Evolutionary conservation across 345 rosid genomes (phyloP), one percentile per base, ranked within the genome.

Genomic region (Linum tenue): DNA sequence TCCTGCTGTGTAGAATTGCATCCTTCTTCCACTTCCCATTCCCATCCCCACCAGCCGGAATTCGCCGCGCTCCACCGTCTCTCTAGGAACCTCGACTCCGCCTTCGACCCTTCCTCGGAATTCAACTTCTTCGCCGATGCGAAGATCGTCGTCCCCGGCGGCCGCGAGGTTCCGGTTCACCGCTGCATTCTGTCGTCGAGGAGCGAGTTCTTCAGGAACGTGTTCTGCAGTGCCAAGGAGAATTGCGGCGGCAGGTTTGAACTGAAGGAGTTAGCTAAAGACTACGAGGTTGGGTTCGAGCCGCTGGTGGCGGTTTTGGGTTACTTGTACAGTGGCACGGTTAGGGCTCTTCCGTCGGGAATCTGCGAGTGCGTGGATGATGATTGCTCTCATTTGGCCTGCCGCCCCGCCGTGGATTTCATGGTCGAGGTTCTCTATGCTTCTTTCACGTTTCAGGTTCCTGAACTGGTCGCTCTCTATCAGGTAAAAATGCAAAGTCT

Each of bases 161-260:
- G 88, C 55, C 73, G 64, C 0, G 90, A 85, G 59, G 67, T 91
- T 44, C 56, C 83, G 6, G 84, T 89, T 55, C 98, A 91, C 79
- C 87, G 92, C 62, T 91, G 95, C 82, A 76, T 91, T 77, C 77
- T 91, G 7, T 78, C 92, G 0, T 83, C 82, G 37, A 80, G 96
- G 65, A 80, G 81, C 17, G 76, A 81, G 16, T 74, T 86, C 44
- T 88, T 88, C 72, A 85, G 77, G 72, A 66, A n/a, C 65, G 77
- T 76, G 10, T 80, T 91, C 41, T 8, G 73, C 35, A 79, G 79
- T 57, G 17, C 44, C 55, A 78, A 78, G 62, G 77, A 81, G 16
- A 60, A 43, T 2, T 48, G 70, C 35, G 74, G 69, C 53, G 74
- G 55, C 6, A 85, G 77, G 70, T 70, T 85, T 64, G 80, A 85